Evolutionary conservation across 495 filamentous ascomycete genomes (phyloP), one percentile per base, ranked within the genome.

Genomic region (Trichocladium antarcticum): DNA sequence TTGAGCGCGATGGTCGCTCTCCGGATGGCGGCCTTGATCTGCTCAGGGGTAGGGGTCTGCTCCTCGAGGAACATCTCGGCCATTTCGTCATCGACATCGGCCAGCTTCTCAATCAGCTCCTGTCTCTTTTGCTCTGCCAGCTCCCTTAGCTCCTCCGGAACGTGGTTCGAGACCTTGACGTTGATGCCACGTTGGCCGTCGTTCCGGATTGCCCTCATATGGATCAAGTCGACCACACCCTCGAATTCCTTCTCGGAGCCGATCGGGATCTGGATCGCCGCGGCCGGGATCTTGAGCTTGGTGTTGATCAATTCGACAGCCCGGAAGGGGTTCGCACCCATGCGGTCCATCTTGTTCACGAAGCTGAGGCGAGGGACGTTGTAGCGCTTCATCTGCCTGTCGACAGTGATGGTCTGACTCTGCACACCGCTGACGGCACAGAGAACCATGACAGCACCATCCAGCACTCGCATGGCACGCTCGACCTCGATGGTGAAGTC

Each of bases 401-500:
- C 90, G 42, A 99, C 93, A 1, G 93, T 99, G 54, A 96, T 95
- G 5, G 93, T 99, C 70, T 99, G 93, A 57, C 80, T 85, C 73
- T 99, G 93, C 3, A 99, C 93, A 62, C 93, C 93, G 47, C 85
- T 92, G 27, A 97, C 93, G 39, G 93, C 93, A 66, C 93, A 99
- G 21, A 99, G 74, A 62, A 99, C 95, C 88, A 99, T 94, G 64
- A 95, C 89, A 12, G 93, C 93, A 29, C 93, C 93, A 65, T 99
- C 93, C 34, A 99, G 74, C 51, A 99, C 93, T 64, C 93, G 77
- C 69, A 99, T 72, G 54, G 93, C 93, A 61, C 93, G 76, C 73
- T 99, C 93, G 47, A 99, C 93, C 69, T 99, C 93, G 60, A 99
- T 99, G 10, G 93, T 99, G 60, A 99, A 99, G 64, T 99, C 93